Evolutionary conservation across 768 basidiomycete genomes (phyloP).

Genomic region (Multifurca ochricompacta): DNA sequence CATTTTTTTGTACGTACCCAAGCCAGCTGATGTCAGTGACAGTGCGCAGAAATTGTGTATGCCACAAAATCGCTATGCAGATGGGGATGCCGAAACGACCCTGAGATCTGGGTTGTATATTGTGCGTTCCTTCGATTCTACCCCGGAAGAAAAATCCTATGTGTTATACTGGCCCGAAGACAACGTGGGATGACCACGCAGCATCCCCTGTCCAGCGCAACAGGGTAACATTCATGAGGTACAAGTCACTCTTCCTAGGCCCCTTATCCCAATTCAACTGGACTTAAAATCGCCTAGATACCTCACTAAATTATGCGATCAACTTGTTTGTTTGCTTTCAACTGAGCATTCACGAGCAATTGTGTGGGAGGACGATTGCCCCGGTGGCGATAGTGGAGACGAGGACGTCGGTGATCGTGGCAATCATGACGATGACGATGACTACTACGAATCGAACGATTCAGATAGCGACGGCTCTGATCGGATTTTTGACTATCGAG

Average conservation of each 20-base stretch:
- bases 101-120: conserved; percentile 48
- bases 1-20: no score
- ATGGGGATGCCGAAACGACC: conserved; percentile 20
- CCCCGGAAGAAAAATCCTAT: conserved; percentile 30
- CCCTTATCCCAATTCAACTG: background rate
- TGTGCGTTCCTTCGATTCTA: conserved; percentile 22
- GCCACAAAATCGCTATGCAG: conserved; percentile 9
- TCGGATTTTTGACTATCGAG: conserved; percentile 46
- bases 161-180: conserved; percentile 59
- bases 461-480: conserved; percentile 38
- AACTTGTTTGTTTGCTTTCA: conserved; percentile 45
- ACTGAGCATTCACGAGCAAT: conserved; percentile 38
- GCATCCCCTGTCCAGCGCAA: conserved; percentile 40
- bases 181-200: conserved; percentile 50
- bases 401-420: no score
- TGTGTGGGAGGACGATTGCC: conserved; percentile 40
- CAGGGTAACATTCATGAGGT: conserved; percentile 59
- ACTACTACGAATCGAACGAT: conserved; percentile 24
- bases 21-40: background rate
- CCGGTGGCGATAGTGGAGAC: no score
- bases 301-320: conserved; percentile 35
- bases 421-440: no score
- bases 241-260: conserved; percentile 5
- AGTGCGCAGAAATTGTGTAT: conserved; percentile 22
- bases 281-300: background rate